Evolutionary conservation across 371 early-diverging fungal species (phyloP).

Genomic region (Rhizopus sp.): DNA sequence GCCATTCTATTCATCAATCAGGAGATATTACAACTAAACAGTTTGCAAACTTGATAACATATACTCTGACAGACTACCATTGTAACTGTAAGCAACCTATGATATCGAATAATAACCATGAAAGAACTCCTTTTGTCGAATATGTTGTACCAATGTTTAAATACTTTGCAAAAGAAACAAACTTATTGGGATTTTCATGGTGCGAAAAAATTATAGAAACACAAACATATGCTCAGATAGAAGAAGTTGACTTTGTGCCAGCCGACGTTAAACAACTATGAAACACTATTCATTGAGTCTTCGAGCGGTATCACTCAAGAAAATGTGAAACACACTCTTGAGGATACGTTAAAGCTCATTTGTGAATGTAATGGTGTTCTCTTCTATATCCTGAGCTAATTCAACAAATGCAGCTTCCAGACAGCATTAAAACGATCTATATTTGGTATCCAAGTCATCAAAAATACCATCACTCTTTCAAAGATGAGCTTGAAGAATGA

Average conservation of each 20-base stretch:
- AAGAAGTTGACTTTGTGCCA: slow-evolving; percentile 4
- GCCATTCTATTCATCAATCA: slow-evolving; percentile 7
- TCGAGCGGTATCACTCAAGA: neutral
- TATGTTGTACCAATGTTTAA: slow-evolving; percentile 26
- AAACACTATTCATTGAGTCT: slow-evolving; percentile 8
- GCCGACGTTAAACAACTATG: neutral
- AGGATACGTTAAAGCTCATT: slow-evolving; percentile 8
- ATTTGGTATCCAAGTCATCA: slow-evolving; percentile 1
- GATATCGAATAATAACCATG: slow-evolving; percentile 12
- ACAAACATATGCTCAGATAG: slow-evolving; percentile 8
- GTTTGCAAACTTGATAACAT: too few relatives aligned
- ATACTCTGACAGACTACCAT: slow-evolving; percentile 21
- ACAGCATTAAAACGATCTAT: slow-evolving; percentile 3
- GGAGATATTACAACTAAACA: neutral
- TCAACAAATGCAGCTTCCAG: slow-evolving; percentile 1
- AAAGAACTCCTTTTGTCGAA: slow-evolving; percentile 28
- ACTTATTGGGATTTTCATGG: slow-evolving; percentile 19
- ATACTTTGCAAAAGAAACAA: slow-evolving; percentile 18
- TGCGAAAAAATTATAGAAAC: slow-evolving; percentile 10
- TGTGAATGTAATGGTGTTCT: slow-evolving; percentile 2
- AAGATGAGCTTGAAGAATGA: neutral
- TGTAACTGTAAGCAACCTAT: slow-evolving; percentile 22
- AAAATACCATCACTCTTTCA: neutral
- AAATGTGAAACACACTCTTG: slow-evolving; percentile 6
- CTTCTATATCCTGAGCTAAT: neutral